phyloP scores from a whole-genome alignment of 306 rosid species.

The Pachyrhizus erosus region DNA sequence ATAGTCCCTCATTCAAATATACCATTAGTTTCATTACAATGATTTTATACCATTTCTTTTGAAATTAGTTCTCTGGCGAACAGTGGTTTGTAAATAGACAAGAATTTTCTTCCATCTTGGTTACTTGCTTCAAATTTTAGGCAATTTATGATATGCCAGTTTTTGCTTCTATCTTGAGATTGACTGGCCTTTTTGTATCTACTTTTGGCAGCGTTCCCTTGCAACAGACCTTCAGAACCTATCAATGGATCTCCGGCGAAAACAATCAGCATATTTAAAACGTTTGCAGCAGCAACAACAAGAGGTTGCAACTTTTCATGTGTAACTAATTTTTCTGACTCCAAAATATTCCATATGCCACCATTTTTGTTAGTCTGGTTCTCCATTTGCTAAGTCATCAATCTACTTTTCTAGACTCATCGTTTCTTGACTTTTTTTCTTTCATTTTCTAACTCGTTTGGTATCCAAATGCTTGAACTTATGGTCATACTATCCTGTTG shows the following conservation, averaged over 20 bases:
- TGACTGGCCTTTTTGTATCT: constrained; percentile 45
- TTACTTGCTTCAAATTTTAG: constrained; percentile 1
- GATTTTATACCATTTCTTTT: constrained; percentile 2
- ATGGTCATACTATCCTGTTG: neutral
- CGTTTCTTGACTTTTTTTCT: neutral
- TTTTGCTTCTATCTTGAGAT: constrained; percentile 15
- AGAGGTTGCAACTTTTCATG: constrained; percentile 58
- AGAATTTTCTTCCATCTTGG: neutral
- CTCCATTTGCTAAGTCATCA: neutral
- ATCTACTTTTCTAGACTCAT: neutral
- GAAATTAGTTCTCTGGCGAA: constrained; percentile 14
- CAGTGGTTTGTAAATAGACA: neutral
- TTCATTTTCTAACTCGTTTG: constrained; percentile 1
- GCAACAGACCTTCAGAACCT: constrained; percentile 88
- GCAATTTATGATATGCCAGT: neutral
- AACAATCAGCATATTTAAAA: constrained; percentile 77
- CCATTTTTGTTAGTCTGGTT: neutral
- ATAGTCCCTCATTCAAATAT: neutral
- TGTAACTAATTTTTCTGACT: constrained; percentile 16
- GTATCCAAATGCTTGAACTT: constrained; percentile 10
- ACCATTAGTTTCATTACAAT: constrained; percentile 13
- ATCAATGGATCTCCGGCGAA: constrained; percentile 74
- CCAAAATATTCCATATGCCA: neutral
- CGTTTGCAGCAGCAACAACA: constrained; percentile 76
- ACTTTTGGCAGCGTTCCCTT: constrained; percentile 74